These are phyloP conservation scores for Hemileccinum impolitum DNA, from an alignment of 768 basidiomycete species.

Conservation along the genomic window DNA sequence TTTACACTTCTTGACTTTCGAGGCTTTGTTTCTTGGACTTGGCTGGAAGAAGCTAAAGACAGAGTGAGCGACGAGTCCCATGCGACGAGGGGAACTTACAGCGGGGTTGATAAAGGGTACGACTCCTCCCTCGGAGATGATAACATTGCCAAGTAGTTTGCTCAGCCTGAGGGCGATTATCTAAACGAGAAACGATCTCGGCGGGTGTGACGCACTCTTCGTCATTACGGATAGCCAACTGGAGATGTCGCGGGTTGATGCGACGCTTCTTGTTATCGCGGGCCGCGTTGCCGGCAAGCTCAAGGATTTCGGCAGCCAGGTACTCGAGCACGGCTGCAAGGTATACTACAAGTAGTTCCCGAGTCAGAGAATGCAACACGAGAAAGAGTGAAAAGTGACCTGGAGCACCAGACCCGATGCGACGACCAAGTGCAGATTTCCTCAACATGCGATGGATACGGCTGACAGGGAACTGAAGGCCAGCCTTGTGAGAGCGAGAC, in stretches of 20 bases:
- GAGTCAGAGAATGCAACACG: neutral
- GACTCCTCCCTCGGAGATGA: conserved; percentile 95
- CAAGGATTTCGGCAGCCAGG: conserved; percentile 90
- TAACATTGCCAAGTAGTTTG: conserved; percentile 72
- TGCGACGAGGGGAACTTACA: conserved; percentile 21
- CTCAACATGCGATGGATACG: conserved; percentile 87
- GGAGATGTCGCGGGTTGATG: conserved; percentile 93
- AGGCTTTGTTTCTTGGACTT: conserved; percentile 32
- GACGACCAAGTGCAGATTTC: conserved; percentile 82
- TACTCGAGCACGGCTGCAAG: conserved; percentile 92
- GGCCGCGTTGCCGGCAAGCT: conserved; percentile 87
- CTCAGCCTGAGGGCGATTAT: conserved; percentile 48
- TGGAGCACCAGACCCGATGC: conserved; percentile 86
- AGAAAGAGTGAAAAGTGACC: conserved; percentile 38
- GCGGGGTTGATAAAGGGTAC: conserved; percentile 77
- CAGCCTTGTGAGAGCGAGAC: conserved; percentile 72
- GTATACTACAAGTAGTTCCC: conserved; percentile 56
- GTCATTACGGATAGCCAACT: conserved; percentile 92
- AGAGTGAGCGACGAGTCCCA: neutral
- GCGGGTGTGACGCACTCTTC: conserved; percentile 58
- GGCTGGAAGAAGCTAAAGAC: conserved; percentile 27
- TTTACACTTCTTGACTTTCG: conserved; percentile 32
- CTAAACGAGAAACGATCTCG: neutral
- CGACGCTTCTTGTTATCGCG: conserved; percentile 94
- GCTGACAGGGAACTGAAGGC: conserved; percentile 87